Evolutionary conservation across 345 rosid genomes (phyloP).

Genomic region (Hirschfeldia incana): DNA sequence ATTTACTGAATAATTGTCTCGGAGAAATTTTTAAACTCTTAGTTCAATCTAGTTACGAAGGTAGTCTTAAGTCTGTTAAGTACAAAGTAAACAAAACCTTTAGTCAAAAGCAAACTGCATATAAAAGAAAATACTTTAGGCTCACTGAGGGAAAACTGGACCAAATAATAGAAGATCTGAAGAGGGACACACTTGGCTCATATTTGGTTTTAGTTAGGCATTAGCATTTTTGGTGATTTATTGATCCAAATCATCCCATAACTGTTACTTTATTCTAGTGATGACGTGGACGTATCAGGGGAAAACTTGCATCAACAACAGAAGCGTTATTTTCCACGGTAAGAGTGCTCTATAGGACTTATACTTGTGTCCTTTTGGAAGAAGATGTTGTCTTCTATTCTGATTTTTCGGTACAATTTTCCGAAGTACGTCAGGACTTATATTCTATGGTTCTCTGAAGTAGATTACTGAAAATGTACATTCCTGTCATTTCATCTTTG

Average conservation of each 20-base stretch:
- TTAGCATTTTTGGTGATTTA: background rate
- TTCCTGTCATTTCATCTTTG: constrained; percentile 8
- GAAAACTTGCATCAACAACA: constrained; percentile 38
- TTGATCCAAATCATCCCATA: constrained; percentile 21
- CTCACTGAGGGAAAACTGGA: constrained; percentile 9
- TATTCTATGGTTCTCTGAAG: constrained; percentile 7
- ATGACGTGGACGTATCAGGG: constrained; percentile 45
- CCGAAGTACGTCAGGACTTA: constrained; percentile 14
- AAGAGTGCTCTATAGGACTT: constrained; percentile 38
- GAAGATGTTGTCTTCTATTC: constrained; percentile 15
- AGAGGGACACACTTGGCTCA: constrained; percentile 1
- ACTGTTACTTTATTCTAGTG: constrained; percentile 47
- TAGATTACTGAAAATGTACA: background rate
- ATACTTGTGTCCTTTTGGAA: constrained; percentile 15
- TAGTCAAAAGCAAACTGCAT: background rate
- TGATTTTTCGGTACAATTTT: background rate
- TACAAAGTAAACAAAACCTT: background rate
- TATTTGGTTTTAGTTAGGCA: constrained; percentile 17
- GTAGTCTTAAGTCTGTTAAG: background rate
- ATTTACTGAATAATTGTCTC: constrained; percentile 3
- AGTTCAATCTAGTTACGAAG: constrained; percentile 1
- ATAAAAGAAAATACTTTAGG: constrained; percentile 2
- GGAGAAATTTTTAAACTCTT: constrained; percentile 2
- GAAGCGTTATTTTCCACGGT: constrained; percentile 75
- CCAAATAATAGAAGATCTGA: background rate